Percentiles rank a stretch among this genome's conserved stretches.
phyloP scores from a whole-genome alignment of 78 protist species.

The Salpingoeca rosetta region DNA sequence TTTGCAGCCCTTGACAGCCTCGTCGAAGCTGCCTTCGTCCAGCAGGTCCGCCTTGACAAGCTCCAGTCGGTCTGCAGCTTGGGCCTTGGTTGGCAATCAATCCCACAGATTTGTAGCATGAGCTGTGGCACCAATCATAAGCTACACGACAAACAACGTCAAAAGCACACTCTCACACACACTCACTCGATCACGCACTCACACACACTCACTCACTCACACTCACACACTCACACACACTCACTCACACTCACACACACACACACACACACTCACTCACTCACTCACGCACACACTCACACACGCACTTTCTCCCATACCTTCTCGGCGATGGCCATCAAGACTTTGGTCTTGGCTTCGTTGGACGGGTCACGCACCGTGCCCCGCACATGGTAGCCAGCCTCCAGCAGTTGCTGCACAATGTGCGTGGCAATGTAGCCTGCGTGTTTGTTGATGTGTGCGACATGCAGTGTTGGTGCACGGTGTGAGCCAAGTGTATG shows the following conservation, averaged over 20 bases:
- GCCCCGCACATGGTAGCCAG: conserved; percentile 8
- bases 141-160: background rate
- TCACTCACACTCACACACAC: background rate
- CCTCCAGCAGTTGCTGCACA: conserved; percentile 18
- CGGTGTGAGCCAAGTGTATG: background rate
- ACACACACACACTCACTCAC: background rate
- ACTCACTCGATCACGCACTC: background rate
- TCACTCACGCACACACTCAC: too few species aligned
- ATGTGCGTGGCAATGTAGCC: conserved; percentile 9
- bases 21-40: conserved; percentile 9
- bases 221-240: background rate
- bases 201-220: background rate
- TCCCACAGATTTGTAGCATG: too few species aligned
- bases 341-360: background rate
- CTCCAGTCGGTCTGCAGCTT: conserved; percentile 6
- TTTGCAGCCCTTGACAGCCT: conserved; percentile 6
- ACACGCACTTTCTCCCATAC: background rate
- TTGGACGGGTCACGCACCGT: conserved; percentile 5
- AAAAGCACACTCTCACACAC: background rate
- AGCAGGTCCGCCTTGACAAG: conserved; percentile 3
- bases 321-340: background rate
- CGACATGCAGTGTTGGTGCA: background rate
- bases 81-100: too few species aligned
- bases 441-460: background rate
- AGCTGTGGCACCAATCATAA: too few species aligned